Percentiles rank a stretch among this genome's conserved stretches.
Evolutionary conservation across 2,329 filamentous ascomycete species (phyloP).

Genomic region (Aspergillus flavus): DNA sequence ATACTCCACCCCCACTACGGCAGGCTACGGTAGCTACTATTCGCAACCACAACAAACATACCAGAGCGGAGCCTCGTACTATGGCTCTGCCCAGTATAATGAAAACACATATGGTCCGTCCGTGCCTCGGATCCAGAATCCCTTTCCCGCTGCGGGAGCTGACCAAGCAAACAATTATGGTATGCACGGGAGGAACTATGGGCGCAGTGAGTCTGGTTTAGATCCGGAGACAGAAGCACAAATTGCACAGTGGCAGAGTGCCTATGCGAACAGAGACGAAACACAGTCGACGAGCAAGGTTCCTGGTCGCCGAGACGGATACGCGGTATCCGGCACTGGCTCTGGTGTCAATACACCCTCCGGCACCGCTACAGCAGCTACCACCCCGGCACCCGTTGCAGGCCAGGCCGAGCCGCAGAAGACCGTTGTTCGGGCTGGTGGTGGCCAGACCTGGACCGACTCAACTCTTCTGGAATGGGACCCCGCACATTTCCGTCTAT

Average conservation of each 20-base stretch:
- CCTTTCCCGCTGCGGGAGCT: conserved; percentile 69
- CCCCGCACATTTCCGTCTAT: conserved; percentile 88
- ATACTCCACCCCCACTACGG: conserved; percentile 42
- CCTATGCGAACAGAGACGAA: conserved; percentile 71
- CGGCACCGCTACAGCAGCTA: conserved; percentile 31
- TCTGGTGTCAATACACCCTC: conserved; percentile 38
- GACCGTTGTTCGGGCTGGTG: conserved; percentile 85
- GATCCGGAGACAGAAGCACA: conserved; percentile 86
- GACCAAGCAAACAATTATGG: conserved; percentile 27
- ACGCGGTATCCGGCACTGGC: conserved; percentile 44
- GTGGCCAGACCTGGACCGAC: conserved; percentile 92
- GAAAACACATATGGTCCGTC: conserved; percentile 52
- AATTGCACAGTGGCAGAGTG: conserved; percentile 93
- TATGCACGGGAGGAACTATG: conserved; percentile 34
- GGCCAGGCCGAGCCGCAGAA: conserved; percentile 60
- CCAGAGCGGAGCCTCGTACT: conserved; percentile 44
- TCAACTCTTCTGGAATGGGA: conserved; percentile 91
- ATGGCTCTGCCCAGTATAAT: conserved; percentile 52
- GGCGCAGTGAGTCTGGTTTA: conserved; percentile 44
- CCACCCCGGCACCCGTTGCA: conserved; percentile 48
- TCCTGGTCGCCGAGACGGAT: conserved; percentile 48
- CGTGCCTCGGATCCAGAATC: conserved; percentile 74
- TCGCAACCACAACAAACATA: conserved; percentile 43
- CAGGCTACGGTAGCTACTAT: conserved; percentile 45
- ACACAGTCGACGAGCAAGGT: conserved; percentile 37